Evolutionary conservation across 2,329 filamentous ascomycete genomes (phyloP).

Genomic region (Diaporthe longicolla): DNA sequence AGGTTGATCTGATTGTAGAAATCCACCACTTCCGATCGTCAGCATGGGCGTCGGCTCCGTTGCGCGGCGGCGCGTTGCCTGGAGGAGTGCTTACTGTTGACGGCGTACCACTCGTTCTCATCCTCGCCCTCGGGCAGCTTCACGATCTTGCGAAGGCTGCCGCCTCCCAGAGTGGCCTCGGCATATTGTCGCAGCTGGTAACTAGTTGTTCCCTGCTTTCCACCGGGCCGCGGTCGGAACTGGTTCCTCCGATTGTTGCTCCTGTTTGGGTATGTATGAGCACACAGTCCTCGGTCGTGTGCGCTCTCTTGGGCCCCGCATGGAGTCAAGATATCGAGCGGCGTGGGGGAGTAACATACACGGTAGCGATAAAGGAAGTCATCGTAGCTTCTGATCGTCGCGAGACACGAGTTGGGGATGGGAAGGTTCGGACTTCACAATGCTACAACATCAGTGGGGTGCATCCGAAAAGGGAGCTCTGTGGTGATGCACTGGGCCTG

Average conservation of each 20-base stretch:
- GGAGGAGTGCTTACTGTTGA: conserved; percentile 79
- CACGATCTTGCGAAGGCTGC: conserved; percentile 95
- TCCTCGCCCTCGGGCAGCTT: conserved; percentile 98
- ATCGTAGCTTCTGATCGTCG: conserved; percentile 59
- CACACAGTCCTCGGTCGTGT: background rate
- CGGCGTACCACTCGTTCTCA: conserved; percentile 97
- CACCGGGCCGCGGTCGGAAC: conserved; percentile 88
- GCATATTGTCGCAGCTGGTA: conserved; percentile 98
- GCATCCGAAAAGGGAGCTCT: conserved; percentile 1
- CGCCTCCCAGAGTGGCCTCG: conserved; percentile 94
- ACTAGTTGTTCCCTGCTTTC: conserved; percentile 86
- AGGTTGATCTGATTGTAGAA: conserved; percentile 99
- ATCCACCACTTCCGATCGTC: conserved; percentile 83
- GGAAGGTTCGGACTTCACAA: conserved; percentile 5
- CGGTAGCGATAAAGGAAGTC: conserved; percentile 86
- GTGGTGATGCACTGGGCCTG: background rate
- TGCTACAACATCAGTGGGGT: conserved; percentile 28
- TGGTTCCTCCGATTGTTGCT: conserved; percentile 91
- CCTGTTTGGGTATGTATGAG: conserved; percentile 58
- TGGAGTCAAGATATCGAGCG: conserved; percentile 48
- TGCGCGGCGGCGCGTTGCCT: conserved; percentile 47
- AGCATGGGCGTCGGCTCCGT: background rate
- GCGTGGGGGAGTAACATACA: conserved; percentile 72
- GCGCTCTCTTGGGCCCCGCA: conserved; percentile 42
- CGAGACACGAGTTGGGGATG: conserved; percentile 5